Percentiles rank a stretch among this genome's conserved stretches.
phyloP scores from a whole-genome alignment of 2,329 filamentous ascomycete species.

The Ceratocystis huliohia region DNA sequence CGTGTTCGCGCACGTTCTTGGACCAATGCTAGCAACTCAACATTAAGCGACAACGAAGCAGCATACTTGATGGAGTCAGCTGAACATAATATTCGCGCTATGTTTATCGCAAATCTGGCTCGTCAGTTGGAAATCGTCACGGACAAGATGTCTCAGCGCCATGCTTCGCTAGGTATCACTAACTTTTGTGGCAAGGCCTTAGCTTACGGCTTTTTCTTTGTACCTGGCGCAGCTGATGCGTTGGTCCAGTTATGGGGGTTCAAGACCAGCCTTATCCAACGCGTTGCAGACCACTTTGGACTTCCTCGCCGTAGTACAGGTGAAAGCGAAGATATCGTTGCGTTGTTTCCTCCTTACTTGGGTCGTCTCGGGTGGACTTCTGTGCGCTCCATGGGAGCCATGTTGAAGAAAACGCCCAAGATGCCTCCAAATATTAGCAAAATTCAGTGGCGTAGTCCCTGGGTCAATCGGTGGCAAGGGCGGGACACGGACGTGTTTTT shows the following conservation, averaged over 20 bases:
- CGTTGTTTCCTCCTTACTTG: conserved; percentile 57
- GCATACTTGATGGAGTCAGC: conserved; percentile 51
- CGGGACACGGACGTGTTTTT: conserved; percentile 83
- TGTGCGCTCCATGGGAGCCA: conserved; percentile 36
- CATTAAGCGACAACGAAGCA: conserved; percentile 53
- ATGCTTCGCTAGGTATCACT: conserved; percentile 53
- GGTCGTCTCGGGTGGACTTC: conserved; percentile 46
- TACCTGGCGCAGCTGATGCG: conserved; percentile 72
- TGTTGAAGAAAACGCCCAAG: conserved; percentile 52
- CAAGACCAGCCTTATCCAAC: conserved; percentile 53
- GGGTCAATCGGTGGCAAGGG: conserved; percentile 76
- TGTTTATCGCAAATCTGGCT: conserved; percentile 69
- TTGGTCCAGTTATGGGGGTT: conserved; percentile 71
- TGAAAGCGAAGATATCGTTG: conserved; percentile 52
- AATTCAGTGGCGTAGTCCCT: conserved; percentile 75
- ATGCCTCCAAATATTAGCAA: conserved; percentile 56
- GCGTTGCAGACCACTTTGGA: conserved; percentile 57
- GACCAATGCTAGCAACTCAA: conserved; percentile 45
- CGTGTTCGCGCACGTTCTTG: conserved; percentile 34
- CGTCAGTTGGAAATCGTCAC: conserved; percentile 79
- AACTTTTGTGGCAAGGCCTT: conserved; percentile 83
- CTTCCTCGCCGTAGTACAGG: conserved; percentile 43
- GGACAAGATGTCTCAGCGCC: conserved; percentile 72
- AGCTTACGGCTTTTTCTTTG: conserved; percentile 89
- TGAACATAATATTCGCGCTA: conserved; percentile 77